phyloP scores from a whole-genome alignment of 345 rosid species.

The Balakata baccata region DNA sequence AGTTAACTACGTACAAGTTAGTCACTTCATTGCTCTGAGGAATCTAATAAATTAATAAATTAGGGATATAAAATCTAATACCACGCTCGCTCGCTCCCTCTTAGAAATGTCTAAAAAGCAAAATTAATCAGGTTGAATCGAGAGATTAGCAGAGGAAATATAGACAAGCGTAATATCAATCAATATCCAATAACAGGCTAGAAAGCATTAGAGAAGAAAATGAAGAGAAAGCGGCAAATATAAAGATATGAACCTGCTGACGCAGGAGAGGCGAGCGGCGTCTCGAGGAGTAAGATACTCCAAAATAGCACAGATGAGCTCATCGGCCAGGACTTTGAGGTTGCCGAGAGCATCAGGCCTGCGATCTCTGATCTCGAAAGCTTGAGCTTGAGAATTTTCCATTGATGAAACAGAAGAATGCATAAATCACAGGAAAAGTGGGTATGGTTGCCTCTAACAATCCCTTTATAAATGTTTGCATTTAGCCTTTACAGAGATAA shows the following conservation, averaged over 20 bases:
- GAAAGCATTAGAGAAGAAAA: not conserved
- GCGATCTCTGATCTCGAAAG: constrained; percentile 47
- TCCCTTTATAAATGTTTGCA: not conserved
- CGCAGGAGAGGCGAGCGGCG: constrained; percentile 72
- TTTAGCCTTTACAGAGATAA: not conserved
- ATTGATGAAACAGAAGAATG: not conserved
- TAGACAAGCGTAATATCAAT: not conserved
- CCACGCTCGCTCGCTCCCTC: not conserved
- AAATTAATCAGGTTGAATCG: not conserved
- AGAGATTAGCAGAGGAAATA: not conserved
- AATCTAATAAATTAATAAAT: not conserved
- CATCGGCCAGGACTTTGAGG: constrained; percentile 68
- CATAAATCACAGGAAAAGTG: not conserved
- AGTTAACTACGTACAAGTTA: not conserved
- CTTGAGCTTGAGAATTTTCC: constrained; percentile 21
- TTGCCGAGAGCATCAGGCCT: constrained; percentile 66
- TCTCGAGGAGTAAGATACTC: constrained; percentile 67
- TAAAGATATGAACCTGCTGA: constrained; percentile 74
- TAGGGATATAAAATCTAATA: not conserved
- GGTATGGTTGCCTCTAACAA: not conserved
- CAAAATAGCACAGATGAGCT: constrained; percentile 56
- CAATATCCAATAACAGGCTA: not conserved
- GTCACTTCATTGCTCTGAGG: no score
- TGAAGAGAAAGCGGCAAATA: not conserved
- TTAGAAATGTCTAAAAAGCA: not conserved